phyloP scores from a whole-genome alignment of 768 basidiomycete species.

The Mycena latifolia region DNA sequence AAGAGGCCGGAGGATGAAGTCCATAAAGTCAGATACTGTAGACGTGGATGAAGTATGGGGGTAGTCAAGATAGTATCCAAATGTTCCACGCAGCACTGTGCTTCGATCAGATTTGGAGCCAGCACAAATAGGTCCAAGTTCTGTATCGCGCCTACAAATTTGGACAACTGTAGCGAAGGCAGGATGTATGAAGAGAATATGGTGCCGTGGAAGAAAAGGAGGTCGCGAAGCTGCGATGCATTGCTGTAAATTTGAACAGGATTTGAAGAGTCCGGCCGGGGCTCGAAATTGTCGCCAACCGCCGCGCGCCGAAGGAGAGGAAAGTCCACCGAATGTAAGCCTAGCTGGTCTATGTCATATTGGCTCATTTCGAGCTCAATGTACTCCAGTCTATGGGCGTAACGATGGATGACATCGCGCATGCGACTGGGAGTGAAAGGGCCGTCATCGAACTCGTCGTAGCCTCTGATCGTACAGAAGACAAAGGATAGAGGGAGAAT shows the following conservation, averaged over 20 bases:
- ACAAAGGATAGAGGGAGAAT: constrained; percentile 1
- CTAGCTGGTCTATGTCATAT: neutral
- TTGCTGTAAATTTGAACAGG: neutral
- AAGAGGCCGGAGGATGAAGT: too few species aligned
- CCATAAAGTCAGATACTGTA: too few species aligned
- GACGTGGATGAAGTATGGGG: neutral
- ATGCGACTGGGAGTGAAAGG: neutral
- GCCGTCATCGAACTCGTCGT: too few species aligned
- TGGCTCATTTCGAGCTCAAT: constrained; percentile 6
- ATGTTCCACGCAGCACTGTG: neutral
- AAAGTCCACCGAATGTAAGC: neutral
- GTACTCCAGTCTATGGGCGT: constrained; percentile 4
- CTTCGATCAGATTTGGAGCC: constrained; percentile 8
- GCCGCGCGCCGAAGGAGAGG: constrained; percentile 9
- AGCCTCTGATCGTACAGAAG: neutral
- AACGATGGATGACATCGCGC: constrained; percentile 14
- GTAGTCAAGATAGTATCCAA: neutral
- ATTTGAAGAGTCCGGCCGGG: neutral
- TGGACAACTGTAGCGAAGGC: constrained; percentile 3
- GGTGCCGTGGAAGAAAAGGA: neutral
- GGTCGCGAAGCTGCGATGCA: neutral
- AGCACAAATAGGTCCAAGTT: neutral
- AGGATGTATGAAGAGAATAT: neutral
- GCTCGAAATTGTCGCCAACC: neutral
- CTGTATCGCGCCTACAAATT: neutral